These are phyloP conservation scores for Helenozyma baotianmanensis DNA, from an alignment of 805 yeast species.

Conservation along the genomic window DNA sequence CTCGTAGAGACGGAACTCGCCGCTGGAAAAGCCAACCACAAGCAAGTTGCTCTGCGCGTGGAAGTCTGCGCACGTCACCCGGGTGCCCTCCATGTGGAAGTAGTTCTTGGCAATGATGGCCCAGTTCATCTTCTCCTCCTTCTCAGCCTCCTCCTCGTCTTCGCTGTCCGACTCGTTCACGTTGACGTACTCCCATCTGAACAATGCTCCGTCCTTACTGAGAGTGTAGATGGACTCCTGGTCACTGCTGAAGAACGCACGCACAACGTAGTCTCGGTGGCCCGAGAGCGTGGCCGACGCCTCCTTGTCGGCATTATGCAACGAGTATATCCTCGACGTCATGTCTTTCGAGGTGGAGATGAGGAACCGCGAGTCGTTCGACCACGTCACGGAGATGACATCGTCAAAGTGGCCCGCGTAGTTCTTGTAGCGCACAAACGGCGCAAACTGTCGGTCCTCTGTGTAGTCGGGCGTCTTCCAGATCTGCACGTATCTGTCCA, in stretches of 20 bases:
- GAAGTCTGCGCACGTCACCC: constrained; percentile 77
- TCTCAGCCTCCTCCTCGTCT: constrained; percentile 20
- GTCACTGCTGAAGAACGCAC: constrained; percentile 79
- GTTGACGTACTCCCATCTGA: constrained; percentile 80
- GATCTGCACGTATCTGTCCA: constrained; percentile 77
- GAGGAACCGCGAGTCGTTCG: constrained; percentile 83
- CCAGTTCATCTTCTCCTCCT: constrained; percentile 44
- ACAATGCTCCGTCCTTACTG: constrained; percentile 91
- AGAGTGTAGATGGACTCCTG: constrained; percentile 91
- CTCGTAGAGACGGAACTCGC: constrained; percentile 89
- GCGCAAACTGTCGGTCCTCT: constrained; percentile 92
- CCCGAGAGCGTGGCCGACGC: constrained; percentile 89
- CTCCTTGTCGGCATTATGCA: constrained; percentile 56
- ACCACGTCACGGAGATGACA: constrained; percentile 78
- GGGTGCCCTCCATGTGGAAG: constrained; percentile 60
- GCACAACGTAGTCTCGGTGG: constrained; percentile 82
- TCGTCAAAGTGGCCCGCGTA: constrained; percentile 93
- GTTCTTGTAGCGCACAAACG: constrained; percentile 84
- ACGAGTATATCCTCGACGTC: constrained; percentile 80
- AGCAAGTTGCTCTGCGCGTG: constrained; percentile 66
- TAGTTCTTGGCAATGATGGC: constrained; percentile 73
- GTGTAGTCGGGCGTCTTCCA: constrained; percentile 85
- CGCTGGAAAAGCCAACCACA: constrained; percentile 85
- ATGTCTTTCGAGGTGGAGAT: constrained; percentile 85
- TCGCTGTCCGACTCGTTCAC: constrained; percentile 41